These are phyloP conservation scores for Straminergon stramineum DNA, from an alignment of 225 moss, liverwort and hornwort genomes.

Conservation along the genomic window DNA sequence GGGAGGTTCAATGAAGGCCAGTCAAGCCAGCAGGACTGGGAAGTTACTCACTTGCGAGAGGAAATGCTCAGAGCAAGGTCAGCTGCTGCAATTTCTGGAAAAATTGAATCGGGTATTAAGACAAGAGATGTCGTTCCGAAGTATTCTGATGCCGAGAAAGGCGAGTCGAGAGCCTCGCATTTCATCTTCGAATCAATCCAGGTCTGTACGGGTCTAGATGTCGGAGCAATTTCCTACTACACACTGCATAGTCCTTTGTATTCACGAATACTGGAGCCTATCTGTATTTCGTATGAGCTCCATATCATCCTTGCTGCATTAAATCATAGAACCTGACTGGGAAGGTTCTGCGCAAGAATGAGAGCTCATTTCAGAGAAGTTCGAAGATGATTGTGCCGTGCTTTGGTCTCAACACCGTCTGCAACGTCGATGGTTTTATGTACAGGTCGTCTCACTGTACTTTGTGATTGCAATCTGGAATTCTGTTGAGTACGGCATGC, in stretches of 20 bases:
- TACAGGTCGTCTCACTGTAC: not conserved
- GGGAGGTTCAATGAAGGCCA: slow-evolving; percentile 31
- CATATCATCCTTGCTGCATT: not conserved
- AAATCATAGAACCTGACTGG: not conserved
- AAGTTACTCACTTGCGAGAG: slow-evolving; percentile 59
- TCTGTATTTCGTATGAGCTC: not conserved
- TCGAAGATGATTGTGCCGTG: not conserved
- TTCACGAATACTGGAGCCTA: not conserved
- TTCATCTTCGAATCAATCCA: slow-evolving; percentile 24
- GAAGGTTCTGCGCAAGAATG: not conserved
- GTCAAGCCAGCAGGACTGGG: slow-evolving; percentile 50
- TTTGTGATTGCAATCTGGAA: not conserved
- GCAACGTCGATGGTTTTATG: not conserved
- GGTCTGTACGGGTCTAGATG: slow-evolving; percentile 15
- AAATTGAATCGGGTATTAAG: not conserved
- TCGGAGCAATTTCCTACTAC: not conserved
- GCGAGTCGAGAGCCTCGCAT: not conserved
- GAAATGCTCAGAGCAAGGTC: slow-evolving; percentile 23
- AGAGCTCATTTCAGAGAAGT: not conserved
- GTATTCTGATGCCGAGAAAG: not conserved
- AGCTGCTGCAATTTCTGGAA: slow-evolving; percentile 31
- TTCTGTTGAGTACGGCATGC: not conserved
- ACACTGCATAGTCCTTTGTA: not conserved
- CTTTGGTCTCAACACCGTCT: not conserved
- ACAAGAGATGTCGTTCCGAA: slow-evolving; percentile 4